Evolutionary conservation across 495 filamentous ascomycete species (phyloP), one percentile per base, ranked within the genome.

Genomic region (Amphirosellinia nigrospora): DNA sequence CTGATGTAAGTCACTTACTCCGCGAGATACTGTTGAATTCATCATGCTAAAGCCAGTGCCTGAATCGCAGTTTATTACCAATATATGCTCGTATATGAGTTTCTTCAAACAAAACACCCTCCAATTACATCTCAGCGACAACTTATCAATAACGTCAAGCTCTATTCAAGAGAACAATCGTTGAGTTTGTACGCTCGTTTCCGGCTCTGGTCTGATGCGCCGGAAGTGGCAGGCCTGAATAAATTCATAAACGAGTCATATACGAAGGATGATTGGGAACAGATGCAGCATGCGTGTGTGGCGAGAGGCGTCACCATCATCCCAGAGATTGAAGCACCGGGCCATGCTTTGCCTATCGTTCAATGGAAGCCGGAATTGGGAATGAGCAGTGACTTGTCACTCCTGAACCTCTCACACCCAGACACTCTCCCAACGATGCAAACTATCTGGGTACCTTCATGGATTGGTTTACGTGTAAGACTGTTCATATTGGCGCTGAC

Each of bases 31-130:
- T 13, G 3, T 11, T 4, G 19, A 11, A 10, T 63, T 39, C 32
- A 41, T 65, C 11, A 15, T 48, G 30, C 64, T 58, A 66, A 56
- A 13, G 32, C 2, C 15, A 13, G 21, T 60, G 9, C 13, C 16
- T 19, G 7, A 19, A 59, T 10, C 66, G 38, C n/a, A 84, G 68
- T 87, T 87, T 64, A 62, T 87, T n/a, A 71, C 78, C 28, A 83
- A 86, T 62, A 77, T 86, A 72, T 86, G 85, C 74, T 79, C 82
- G 13, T 86, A 85, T 62, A 77, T 86, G 69, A 86, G 83, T 39
- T 86, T 83, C 70, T 87, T 86, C 79, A 87, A 87, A 71, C 84
- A 86, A 66, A 86, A 86, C 70, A 82, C 76, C 3, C 84, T 87
- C 67, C 85, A 87, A 55, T 13, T 86, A 3, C 85, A 87, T 70